Conservation (phyloP, 176 grass and related monocot species). For the Phyllostachys edulis region DNA sequence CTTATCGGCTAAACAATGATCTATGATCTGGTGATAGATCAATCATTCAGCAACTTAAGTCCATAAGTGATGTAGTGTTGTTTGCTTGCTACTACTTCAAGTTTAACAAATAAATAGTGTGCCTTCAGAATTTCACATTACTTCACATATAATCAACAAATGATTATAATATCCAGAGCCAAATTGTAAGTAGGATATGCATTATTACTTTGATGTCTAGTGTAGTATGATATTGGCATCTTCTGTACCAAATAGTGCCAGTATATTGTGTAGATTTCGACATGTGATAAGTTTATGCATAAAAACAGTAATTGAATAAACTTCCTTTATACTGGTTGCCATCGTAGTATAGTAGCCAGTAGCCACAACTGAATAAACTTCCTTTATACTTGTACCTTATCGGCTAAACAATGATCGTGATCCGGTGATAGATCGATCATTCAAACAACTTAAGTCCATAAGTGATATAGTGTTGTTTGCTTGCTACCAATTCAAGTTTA, state of each 20-base stretch:
- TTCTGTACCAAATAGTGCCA: background rate
- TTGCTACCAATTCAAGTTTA: background rate
- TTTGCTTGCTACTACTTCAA: background rate
- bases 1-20: background rate
- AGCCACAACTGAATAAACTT: background rate
- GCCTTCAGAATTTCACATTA: background rate
- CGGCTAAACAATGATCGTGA: background rate
- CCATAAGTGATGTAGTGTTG: background rate
- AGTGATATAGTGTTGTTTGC: background rate
- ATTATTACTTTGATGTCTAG: slow-evolving; percentile 1
- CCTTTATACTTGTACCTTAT: background rate
- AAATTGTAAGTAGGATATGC: background rate
- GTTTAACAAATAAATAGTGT: background rate
- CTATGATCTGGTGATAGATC: background rate
- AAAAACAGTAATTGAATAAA: no score
- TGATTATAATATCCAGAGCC: background rate
- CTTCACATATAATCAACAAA: background rate
- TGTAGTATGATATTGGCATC: slow-evolving; percentile 4
- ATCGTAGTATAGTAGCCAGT: background rate
- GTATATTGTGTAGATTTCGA: background rate
- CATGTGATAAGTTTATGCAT: background rate
- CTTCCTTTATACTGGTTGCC: no score
- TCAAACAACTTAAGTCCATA: background rate
- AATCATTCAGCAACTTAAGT: background rate
- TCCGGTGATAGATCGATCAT: background rate